Conservation (phyloP, 768 basidiomycete species). For the Gloeopeniophorella convolvens region DNA sequence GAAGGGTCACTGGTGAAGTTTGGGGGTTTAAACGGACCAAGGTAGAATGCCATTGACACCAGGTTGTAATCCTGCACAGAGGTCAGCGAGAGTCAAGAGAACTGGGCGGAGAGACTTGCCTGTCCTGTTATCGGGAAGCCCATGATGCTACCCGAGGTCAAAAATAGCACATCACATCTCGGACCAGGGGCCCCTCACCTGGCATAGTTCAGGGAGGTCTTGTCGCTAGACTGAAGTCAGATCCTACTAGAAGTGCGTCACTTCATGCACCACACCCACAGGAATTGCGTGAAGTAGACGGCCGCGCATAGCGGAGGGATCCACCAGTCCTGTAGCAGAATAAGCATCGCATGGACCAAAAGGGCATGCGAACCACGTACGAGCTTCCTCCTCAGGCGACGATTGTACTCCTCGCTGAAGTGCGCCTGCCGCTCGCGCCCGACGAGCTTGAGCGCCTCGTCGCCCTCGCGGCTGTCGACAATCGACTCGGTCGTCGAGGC, state of each 20-base stretch:
- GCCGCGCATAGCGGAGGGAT: conserved; percentile 54
- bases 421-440: conserved; percentile 42
- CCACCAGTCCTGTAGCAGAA: conserved; percentile 36
- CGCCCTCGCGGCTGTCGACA: conserved; percentile 39
- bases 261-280: no score
- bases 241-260: no score
- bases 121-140: conserved; percentile 58
- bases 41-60: conserved; percentile 57
- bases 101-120: conserved; percentile 27
- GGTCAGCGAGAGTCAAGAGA: not conserved
- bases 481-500: conserved; percentile 22
- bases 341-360: not conserved
- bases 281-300: conserved; percentile 62
- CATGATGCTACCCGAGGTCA: conserved; percentile 42
- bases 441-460: conserved; percentile 57
- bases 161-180: not conserved
- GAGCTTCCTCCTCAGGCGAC: conserved; percentile 49
- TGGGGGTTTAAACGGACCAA: conserved; percentile 32
- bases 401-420: conserved; percentile 59
- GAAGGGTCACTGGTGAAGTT: not conserved
- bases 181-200: conserved; percentile 35
- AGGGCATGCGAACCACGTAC: conserved; percentile 28
- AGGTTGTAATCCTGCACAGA: conserved; percentile 49
- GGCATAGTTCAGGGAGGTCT: conserved; percentile 67
- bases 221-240: conserved; percentile 40